phyloP scores from a whole-genome alignment of 352 stramenopile species.

The Pythium aphanidermatum region DNA sequence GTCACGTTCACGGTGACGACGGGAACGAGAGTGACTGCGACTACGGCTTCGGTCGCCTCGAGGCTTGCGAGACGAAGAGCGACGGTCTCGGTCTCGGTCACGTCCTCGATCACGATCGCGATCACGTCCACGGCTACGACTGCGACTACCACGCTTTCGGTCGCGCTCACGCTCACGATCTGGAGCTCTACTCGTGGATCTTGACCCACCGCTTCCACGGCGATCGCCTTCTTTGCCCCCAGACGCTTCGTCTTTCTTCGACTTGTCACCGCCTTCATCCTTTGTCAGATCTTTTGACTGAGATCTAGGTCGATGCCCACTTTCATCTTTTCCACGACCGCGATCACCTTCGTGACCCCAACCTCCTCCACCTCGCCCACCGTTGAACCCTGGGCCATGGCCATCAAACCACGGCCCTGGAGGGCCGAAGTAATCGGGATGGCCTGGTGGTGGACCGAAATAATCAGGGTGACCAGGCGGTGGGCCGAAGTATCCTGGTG shows the following conservation, averaged over 20 bases:
- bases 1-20: constrained; percentile 33
- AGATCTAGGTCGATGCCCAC: constrained; percentile 37
- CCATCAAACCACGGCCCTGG: constrained; percentile 70
- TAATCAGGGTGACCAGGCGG: constrained; percentile 56
- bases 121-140: constrained; percentile 28
- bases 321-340: constrained; percentile 32
- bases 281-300: constrained; percentile 31
- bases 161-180: constrained; percentile 25
- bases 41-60: constrained; percentile 47
- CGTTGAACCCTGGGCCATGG: constrained; percentile 37
- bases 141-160: constrained; percentile 25
- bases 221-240: constrained; percentile 11
- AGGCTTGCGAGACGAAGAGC: constrained; percentile 18
- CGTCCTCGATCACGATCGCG: too few relatives aligned
- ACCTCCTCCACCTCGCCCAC: constrained; percentile 32
- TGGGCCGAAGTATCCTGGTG: constrained; percentile 62
- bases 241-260: constrained; percentile 25
- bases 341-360: constrained; percentile 42
- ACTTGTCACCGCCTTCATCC: constrained; percentile 26
- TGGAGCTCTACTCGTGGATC: constrained; percentile 27
- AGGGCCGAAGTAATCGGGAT: constrained; percentile 73
- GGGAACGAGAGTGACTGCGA: constrained; percentile 36
- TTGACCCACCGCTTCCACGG: constrained; percentile 8
- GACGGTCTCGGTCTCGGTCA: too few relatives aligned
- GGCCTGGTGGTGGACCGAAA: constrained; percentile 61